Evolutionary conservation across 164 flowering plant species (phyloP).

Genomic region (Taxillus chinensis): DNA sequence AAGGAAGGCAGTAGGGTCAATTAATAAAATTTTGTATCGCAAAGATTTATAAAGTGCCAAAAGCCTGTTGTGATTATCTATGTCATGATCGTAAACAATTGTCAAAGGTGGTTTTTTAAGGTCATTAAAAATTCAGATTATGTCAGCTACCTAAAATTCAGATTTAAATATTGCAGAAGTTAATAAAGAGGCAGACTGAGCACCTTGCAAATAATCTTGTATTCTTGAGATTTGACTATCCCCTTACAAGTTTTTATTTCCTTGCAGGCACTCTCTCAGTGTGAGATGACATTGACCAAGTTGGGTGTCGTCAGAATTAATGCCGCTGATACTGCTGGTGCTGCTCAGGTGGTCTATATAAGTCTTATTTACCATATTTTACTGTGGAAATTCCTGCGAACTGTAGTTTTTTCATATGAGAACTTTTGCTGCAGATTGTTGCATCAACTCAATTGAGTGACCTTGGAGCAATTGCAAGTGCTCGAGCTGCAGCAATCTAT

Average conservation of each 20-base stretch:
- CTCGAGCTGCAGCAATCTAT: constrained; percentile 47
- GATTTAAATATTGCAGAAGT: not conserved
- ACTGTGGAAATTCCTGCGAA: not conserved
- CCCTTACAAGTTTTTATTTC: not conserved
- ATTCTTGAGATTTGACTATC: not conserved
- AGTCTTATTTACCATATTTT: not conserved
- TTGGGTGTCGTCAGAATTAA: constrained; percentile 51
- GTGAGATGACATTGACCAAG: constrained; percentile 53
- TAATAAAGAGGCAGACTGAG: not conserved
- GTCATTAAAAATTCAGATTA: too few relatives aligned
- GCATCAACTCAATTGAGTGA: constrained; percentile 28
- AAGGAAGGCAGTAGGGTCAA: too few relatives aligned
- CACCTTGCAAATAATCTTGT: not conserved
- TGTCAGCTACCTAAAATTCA: not conserved
- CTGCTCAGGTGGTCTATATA: constrained; percentile 46
- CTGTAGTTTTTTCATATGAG: not conserved
- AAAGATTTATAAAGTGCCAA: too few relatives aligned
- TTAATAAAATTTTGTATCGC: too few relatives aligned
- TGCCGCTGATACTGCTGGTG: constrained; percentile 73
- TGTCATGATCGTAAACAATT: too few relatives aligned
- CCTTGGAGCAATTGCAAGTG: constrained; percentile 46
- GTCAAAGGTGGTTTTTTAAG: too few relatives aligned
- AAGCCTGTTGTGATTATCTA: too few relatives aligned
- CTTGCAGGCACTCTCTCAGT: constrained; percentile 60
- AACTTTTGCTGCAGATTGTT: constrained; percentile 24